Percentiles rank a stretch among this genome's conserved stretches.
phyloP scores from a whole-genome alignment of 2,329 filamentous ascomycete species.

The Pseudogymnoascus destructans region DNA sequence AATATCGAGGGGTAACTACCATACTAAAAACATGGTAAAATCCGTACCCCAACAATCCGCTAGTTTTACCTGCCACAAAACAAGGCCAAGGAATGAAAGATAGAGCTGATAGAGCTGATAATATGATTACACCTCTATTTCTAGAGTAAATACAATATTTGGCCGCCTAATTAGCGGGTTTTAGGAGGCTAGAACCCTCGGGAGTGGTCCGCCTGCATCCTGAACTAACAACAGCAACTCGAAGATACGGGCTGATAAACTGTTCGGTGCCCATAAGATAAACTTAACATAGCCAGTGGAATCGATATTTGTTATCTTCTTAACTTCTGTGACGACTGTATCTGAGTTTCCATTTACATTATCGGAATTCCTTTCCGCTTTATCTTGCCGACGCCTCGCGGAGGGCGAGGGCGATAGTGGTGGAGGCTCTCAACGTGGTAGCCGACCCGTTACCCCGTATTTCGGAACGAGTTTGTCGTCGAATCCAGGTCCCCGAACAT shows the following conservation, averaged over 20 bases:
- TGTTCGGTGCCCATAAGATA: neutral
- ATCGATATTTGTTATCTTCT: neutral
- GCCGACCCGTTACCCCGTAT: neutral
- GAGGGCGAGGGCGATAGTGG: neutral
- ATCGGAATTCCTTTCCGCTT: neutral
- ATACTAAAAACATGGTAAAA: neutral
- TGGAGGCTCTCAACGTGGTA: conserved; percentile 1
- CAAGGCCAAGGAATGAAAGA: neutral
- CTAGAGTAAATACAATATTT: neutral
- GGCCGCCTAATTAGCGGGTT: neutral
- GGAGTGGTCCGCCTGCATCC: neutral
- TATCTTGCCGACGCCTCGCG: neutral
- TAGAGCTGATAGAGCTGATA: neutral
- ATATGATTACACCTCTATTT: neutral
- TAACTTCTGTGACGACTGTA: neutral
- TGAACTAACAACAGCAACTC: neutral
- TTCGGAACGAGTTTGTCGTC: neutral
- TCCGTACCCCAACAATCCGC: neutral
- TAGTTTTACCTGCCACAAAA: neutral
- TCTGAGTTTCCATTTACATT: neutral
- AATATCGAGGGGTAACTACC: neutral
- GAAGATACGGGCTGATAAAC: neutral
- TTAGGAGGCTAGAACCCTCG: neutral
- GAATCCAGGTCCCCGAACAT: neutral
- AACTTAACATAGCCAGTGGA: neutral